These are phyloP conservation scores for Lactarius trivialis DNA, from an alignment of 768 basidiomycete genomes.

Conservation along the genomic window DNA sequence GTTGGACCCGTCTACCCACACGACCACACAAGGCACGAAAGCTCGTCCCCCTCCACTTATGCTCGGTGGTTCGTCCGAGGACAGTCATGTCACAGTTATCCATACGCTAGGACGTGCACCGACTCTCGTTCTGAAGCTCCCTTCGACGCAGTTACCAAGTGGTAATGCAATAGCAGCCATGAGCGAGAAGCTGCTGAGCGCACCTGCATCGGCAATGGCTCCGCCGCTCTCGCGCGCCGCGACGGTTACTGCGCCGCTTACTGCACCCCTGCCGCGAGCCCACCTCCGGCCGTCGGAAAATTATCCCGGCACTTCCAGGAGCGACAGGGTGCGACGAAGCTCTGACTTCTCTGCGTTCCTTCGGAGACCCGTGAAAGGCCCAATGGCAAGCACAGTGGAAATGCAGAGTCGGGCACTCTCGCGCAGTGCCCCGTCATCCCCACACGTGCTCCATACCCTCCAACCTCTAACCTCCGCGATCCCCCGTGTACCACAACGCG, in stretches of 20 bases:
- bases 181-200: background rate
- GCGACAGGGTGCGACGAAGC: background rate
- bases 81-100: conserved; percentile 9
- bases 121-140: conserved; percentile 19
- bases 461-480: background rate
- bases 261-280: background rate
- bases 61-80: background rate
- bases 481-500: background rate
- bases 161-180: conserved; percentile 4
- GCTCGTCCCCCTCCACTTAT: background rate
- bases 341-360: background rate
- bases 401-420: background rate
- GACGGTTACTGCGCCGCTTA: background rate
- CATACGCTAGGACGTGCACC: conserved; percentile 7
- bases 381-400: background rate
- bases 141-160: conserved; percentile 1
- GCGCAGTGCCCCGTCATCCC: background rate
- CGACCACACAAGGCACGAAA: background rate
- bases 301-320: background rate
- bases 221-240: background rate
- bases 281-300: background rate
- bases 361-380: background rate
- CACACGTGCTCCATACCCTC: background rate
- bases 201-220: background rate
- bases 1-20: background rate